phyloP scores from a whole-genome alignment of 2,329 filamentous ascomycete species.

The Trichoderma afroharzianum region DNA sequence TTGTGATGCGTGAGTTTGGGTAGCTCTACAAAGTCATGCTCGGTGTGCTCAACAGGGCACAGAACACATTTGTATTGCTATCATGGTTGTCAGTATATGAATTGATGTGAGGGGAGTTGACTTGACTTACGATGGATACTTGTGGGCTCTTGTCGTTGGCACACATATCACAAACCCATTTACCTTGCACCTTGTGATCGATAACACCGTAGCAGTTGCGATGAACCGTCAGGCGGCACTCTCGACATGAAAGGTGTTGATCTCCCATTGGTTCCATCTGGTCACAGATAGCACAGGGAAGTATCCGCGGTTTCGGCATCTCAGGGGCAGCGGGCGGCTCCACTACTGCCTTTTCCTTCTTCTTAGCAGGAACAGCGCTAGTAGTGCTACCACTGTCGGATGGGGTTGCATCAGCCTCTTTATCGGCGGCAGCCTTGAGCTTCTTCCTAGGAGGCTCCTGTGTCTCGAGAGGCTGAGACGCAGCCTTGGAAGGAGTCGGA shows the following conservation, averaged over 20 bases:
- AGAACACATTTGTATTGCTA: constrained; percentile 89
- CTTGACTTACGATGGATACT: constrained; percentile 73
- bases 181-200: constrained; percentile 64
- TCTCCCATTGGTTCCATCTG: constrained; percentile 69
- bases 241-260: constrained; percentile 72
- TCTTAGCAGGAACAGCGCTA: constrained; percentile 34
- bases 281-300: constrained; percentile 84
- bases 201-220: constrained; percentile 86
- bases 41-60: constrained; percentile 77
- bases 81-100: constrained; percentile 22
- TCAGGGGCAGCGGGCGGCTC: constrained; percentile 64
- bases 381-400: constrained; percentile 45
- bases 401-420: constrained; percentile 45
- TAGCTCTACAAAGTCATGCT: constrained; percentile 80
- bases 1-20: constrained; percentile 51
- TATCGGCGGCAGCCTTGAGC: constrained; percentile 54
- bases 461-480: constrained; percentile 24
- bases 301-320: constrained; percentile 69
- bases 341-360: constrained; percentile 59
- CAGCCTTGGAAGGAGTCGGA: constrained; percentile 33
- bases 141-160: constrained; percentile 88
- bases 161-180: constrained; percentile 97
- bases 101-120: background rate
- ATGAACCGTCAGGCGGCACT: constrained; percentile 90
- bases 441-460: constrained; percentile 62